phyloP scores from a whole-genome alignment of 2,329 filamentous ascomycete species.

The Neofusicoccum umdonicola region DNA sequence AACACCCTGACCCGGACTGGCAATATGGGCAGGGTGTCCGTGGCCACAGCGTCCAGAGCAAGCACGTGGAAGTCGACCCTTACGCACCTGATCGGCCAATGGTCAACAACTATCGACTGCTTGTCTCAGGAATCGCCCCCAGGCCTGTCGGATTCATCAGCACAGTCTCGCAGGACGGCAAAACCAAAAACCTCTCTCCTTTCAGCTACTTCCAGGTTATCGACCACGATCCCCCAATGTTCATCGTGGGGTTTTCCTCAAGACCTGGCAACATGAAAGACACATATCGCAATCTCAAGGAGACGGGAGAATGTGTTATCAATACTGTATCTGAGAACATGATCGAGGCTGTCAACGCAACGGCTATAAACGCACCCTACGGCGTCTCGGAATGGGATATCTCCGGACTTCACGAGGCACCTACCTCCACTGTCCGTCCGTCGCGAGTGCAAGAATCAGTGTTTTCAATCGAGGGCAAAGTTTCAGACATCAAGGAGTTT shows the following conservation, averaged over 20 bases:
- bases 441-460: slow-evolving; percentile 74
- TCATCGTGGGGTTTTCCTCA: slow-evolving; percentile 24
- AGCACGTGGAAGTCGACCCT: slow-evolving; percentile 22
- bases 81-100: slow-evolving; percentile 19
- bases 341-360: slow-evolving; percentile 76
- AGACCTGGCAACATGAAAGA: slow-evolving; percentile 20
- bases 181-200: slow-evolving; percentile 25
- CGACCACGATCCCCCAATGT: slow-evolving; percentile 25
- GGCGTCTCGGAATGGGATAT: slow-evolving; percentile 74
- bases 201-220: slow-evolving; percentile 31
- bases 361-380: slow-evolving; percentile 70
- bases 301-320: slow-evolving; percentile 46
- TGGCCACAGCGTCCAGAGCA: not conserved
- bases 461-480: slow-evolving; percentile 72
- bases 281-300: slow-evolving; percentile 24
- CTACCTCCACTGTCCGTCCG: slow-evolving; percentile 61
- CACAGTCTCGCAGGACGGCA: slow-evolving; percentile 20
- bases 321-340: slow-evolving; percentile 81
- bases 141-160: slow-evolving; percentile 23
- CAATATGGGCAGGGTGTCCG: slow-evolving; percentile 18
- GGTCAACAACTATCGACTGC: slow-evolving; percentile 23
- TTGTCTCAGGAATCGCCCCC: slow-evolving; percentile 22
- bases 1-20: slow-evolving; percentile 22
- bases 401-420: slow-evolving; percentile 67
- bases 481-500: slow-evolving; percentile 70